Evolutionary conservation across 768 basidiomycete species (phyloP), one percentile per base, ranked within the genome.

Genomic region (Obba rivulosa): DNA sequence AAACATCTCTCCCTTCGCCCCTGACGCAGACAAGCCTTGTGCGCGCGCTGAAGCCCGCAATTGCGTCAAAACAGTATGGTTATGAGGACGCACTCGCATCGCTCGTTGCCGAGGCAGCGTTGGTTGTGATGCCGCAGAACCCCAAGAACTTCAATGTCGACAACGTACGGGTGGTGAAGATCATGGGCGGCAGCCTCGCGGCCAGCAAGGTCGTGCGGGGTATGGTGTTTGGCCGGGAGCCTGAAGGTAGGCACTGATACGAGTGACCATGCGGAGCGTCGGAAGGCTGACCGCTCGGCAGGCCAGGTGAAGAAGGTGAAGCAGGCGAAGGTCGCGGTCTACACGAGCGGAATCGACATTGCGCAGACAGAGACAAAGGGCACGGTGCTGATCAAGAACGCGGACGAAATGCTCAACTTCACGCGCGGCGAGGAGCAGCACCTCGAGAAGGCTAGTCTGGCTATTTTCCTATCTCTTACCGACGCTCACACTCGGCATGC

Each of bases 351-450:
- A 1, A 75, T 99, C 51, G 96, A 98, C 63, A 80, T 91, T 48
- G 81, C 94, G 2, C 95, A 98, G 68, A 98, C 96, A 4, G 96
- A 99, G 68, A 99, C 96, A 16, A 99, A 99, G 66, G 96, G 96
- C 43, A 99, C 96, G 8, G 96, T 98, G 10, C 77, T 99, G 41
- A 79, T 99, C 58, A 91, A 93, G 66, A 97, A 81, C 63, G 91
- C 93, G 8, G 86, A 95, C 40, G 95, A 99, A 64, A 89, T 99
- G 83, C 77, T 99, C 55, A 93, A 96, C 71, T 99, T 99, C 61
- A 93, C 94, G 0, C 75, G 80, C 3, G 96, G 92, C 16, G 96
- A 99, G 68, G 96, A 99, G 69, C 85, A 94, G 66, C 93, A 97
- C 61, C 75, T 96, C 44, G 94, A 97, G 75, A 93, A 89, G 75